Evolutionary conservation across 805 yeast genomes (phyloP).

Genomic region (Millerozyma acaciae): DNA sequence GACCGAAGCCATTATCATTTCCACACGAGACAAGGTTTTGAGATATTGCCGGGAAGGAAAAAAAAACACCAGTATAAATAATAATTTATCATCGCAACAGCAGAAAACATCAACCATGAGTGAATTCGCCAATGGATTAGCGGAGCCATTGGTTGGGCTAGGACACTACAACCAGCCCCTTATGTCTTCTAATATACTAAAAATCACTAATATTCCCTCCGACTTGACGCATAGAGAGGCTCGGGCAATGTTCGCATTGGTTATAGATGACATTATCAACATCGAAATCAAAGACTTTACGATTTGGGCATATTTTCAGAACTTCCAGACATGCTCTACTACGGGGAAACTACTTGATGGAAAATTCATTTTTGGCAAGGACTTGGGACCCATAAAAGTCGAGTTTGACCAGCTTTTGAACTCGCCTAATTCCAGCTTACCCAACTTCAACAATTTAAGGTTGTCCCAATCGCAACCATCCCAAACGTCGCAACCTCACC

Average conservation of each 20-base stretch:
- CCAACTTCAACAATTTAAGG: conserved; percentile 24
- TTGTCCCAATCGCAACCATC: conserved; percentile 33
- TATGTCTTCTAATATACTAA: conserved; percentile 12
- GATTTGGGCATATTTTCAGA: conserved; percentile 35
- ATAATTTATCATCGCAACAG: no score
- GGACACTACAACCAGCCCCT: conserved; percentile 1
- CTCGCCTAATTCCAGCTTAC: conserved; percentile 13
- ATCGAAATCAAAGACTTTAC: conserved; percentile 42
- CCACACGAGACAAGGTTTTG: no score
- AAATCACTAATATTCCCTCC: conserved; percentile 53
- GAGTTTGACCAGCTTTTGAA: conserved; percentile 24
- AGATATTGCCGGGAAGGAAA: no score
- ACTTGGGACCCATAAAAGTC: conserved; percentile 32
- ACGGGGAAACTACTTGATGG: conserved; percentile 39
- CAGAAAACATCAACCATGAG: background rate
- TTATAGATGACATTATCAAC: conserved; percentile 53
- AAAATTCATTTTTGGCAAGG: conserved; percentile 36
- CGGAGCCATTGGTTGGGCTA: conserved; percentile 1
- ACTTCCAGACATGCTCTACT: conserved; percentile 36
- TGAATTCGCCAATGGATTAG: conserved; percentile 1
- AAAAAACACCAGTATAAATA: no score
- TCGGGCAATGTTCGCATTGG: conserved; percentile 61
- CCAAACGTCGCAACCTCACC: conserved; percentile 9
- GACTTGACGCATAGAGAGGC: conserved; percentile 68
- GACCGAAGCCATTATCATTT: no score